phyloP scores from a whole-genome alignment of 352 stramenopile genomes.

The Discostella stelligera region DNA sequence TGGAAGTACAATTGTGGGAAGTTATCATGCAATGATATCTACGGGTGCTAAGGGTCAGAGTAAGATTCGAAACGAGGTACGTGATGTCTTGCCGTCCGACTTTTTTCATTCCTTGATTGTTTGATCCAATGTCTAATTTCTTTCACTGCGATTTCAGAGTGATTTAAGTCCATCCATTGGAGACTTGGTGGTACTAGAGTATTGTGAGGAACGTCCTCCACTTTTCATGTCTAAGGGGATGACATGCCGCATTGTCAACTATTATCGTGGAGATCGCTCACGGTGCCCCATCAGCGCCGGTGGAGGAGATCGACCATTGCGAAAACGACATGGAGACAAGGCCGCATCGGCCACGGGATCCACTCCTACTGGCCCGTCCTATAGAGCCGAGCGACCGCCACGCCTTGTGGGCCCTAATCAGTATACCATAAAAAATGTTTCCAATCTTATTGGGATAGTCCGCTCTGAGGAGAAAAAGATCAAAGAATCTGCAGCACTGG shows the following conservation, averaged over 20 bases:
- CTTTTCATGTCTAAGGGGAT: conserved; percentile 78
- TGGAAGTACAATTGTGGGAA: conserved; percentile 53
- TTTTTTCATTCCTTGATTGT: not conserved
- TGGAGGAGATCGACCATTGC: conserved; percentile 69
- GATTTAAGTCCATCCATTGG: conserved; percentile 74
- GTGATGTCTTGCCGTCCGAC: not conserved
- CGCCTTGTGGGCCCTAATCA: conserved; percentile 68
- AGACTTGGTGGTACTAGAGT: conserved; percentile 74
- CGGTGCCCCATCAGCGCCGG: conserved; percentile 73
- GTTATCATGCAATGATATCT: conserved; percentile 72
- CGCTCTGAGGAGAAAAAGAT: conserved; percentile 58
- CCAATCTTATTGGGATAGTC: conserved; percentile 71
- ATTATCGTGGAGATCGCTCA: conserved; percentile 77
- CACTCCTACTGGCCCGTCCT: conserved; percentile 19
- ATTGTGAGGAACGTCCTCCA: conserved; percentile 76
- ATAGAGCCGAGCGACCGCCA: conserved; percentile 49
- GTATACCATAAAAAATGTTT: conserved; percentile 49
- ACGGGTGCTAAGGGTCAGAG: conserved; percentile 25
- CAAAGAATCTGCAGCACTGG: conserved; percentile 39
- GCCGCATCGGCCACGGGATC: conserved; percentile 24
- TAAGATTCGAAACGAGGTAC: conserved; percentile 72
- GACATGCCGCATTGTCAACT: conserved; percentile 79
- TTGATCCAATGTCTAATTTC: not conserved
- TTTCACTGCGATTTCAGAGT: conserved; percentile 13
- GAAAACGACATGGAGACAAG: conserved; percentile 56